Percentiles rank a stretch among this genome's conserved stretches.
Evolutionary conservation across 176 grass and related monocot species (phyloP).

Genomic region (Raddia distichophylla): DNA sequence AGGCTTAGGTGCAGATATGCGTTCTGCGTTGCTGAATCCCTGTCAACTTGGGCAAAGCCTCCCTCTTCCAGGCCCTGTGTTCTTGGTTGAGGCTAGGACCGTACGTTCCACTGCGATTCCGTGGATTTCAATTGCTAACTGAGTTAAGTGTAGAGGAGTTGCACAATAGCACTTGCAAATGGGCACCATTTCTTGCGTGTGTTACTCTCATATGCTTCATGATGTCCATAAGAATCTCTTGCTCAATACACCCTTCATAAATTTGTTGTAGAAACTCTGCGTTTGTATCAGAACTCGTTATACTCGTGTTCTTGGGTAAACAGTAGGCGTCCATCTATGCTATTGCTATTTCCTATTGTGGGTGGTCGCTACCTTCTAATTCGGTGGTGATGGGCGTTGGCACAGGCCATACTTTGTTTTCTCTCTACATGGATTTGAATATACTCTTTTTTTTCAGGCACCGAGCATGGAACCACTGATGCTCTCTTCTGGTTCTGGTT

Average conservation of each 20-base stretch:
- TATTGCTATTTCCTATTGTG: background rate
- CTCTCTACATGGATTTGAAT: conserved; percentile 12
- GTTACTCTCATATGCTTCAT: background rate
- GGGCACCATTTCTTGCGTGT: conserved; percentile 1
- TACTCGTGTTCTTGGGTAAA: background rate
- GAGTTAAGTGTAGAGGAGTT: background rate
- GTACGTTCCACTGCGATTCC: background rate
- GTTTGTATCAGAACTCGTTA: background rate
- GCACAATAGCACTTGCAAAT: background rate
- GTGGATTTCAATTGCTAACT: background rate
- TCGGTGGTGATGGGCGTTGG: background rate
- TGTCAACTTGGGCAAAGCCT: background rate
- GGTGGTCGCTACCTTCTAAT: background rate
- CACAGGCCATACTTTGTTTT: background rate
- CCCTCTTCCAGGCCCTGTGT: background rate
- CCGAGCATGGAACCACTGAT: conserved; percentile 52
- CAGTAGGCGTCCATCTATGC: background rate
- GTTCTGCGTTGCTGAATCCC: background rate
- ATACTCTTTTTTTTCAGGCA: conserved; percentile 40
- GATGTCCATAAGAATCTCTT: background rate
- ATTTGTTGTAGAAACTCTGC: background rate
- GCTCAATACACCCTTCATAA: background rate
- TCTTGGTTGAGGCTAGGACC: background rate
- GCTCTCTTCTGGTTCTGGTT: conserved; percentile 72
- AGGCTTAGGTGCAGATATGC: background rate